Base-by-base conservation (phyloP, 2,329 filamentous ascomycete species). In the Colletotrichum karsti region DNA sequence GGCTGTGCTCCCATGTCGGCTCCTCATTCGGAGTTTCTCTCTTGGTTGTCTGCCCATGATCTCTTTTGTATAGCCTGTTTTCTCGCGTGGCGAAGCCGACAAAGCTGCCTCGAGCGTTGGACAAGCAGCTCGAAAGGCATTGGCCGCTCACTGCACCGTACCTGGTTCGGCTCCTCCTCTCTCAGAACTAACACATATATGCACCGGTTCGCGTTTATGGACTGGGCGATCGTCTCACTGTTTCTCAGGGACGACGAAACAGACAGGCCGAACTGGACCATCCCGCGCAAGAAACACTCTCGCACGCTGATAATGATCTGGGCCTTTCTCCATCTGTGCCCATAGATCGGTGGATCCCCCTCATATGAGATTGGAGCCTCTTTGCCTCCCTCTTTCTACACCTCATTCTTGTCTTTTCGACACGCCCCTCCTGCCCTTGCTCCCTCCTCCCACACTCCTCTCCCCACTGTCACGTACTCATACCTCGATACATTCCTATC, bases 401-500 rank as follows among this genome's bases (percentile, higher is more conserved):
- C 22, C 62, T 54, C 41, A 48, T 26, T 63, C 66, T 59, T 63
- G 63, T 42, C 6, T 54, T 50, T 53, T 48, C 24, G 44, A 51
- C 59, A 63, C 63, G 39, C 64, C 67, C 64, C 67, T 58, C 28
- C 42, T 48, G 18, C 48, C 64, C 53, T 44, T 51, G 28, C 15
- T 51, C 50, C 42, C 44, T 59, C 53, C 61, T 44, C 15, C 60
- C 59, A 58, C 64, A 57, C 60, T 57, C 60, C 64, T 50, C 53
- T 51, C 41, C 28, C 39, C 50, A 58, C 60, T 64, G 64, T 67
- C 64, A 67, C 64, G 64, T 67, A 63, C 59, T 67, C 44, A 57
- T 59, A 73, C 71, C 70, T 73, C 72, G 67, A 68, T 72, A 67
- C 75, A 77, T 78, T 77, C 77, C 78, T 77, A 77, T 72, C 73